Percentiles rank a stretch among this genome's conserved stretches.
These are phyloP conservation scores for Schwanniomyces yamadae DNA, from an alignment of 805 yeast species.

Conservation along the genomic window DNA sequence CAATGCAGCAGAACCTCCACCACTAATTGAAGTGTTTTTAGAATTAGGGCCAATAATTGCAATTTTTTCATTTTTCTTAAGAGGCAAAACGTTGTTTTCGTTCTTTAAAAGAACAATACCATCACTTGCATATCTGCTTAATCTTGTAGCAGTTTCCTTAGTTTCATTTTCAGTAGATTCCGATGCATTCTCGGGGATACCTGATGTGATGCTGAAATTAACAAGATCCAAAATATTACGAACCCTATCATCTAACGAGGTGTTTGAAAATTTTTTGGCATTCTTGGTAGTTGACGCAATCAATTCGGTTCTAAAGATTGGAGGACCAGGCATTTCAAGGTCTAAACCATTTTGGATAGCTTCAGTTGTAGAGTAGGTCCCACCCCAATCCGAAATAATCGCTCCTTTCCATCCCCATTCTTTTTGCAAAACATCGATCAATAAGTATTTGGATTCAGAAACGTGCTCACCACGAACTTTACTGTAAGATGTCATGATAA, in stretches of 20 bases:
- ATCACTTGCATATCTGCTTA: slow-evolving; percentile 23
- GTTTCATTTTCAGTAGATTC: slow-evolving; percentile 23
- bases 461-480: slow-evolving; percentile 32
- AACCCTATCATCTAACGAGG: slow-evolving; percentile 26
- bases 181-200: slow-evolving; percentile 19
- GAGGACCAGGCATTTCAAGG: slow-evolving; percentile 38
- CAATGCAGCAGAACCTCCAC: slow-evolving; percentile 35
- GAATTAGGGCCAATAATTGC: slow-evolving; percentile 38
- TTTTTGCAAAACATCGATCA: slow-evolving; percentile 22
- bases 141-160: slow-evolving; percentile 19
- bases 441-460: slow-evolving; percentile 22
- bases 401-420: slow-evolving; percentile 37
- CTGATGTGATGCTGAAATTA: slow-evolving; percentile 19
- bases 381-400: slow-evolving; percentile 36
- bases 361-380: slow-evolving; percentile 25
- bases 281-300: slow-evolving; percentile 12
- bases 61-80: slow-evolving; percentile 28
- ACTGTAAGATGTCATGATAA: slow-evolving; percentile 32
- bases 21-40: slow-evolving; percentile 25
- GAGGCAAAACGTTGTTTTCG: slow-evolving; percentile 25
- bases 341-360: slow-evolving; percentile 30
- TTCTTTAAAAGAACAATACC: slow-evolving; percentile 30
- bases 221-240: slow-evolving; percentile 25
- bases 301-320: slow-evolving; percentile 18
- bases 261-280: slow-evolving; percentile 25